These are phyloP conservation scores for Nakaseomyces bracarensis DNA, from an alignment of 1,139 yeast species.

Conservation along the genomic window DNA sequence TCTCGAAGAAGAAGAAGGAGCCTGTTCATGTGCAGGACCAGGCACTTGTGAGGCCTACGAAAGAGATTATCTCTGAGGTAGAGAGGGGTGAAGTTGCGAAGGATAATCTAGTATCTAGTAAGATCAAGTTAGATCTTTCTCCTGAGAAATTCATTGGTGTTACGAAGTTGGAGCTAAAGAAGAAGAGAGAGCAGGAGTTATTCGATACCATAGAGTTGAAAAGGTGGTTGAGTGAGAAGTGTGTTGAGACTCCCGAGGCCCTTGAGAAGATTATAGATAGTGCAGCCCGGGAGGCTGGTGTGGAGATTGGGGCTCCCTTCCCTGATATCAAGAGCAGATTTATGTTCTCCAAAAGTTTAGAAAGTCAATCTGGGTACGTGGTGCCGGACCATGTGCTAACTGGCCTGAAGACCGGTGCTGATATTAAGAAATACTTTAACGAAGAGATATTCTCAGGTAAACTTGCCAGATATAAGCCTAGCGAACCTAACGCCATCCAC, in stretches of 20 bases:
- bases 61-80: slow-evolving; percentile 20
- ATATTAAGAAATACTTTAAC: slow-evolving; percentile 40
- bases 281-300: slow-evolving; percentile 7
- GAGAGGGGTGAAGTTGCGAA: slow-evolving; percentile 16
- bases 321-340: slow-evolving; percentile 54
- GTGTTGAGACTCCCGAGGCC: slow-evolving; percentile 21
- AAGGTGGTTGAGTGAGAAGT: slow-evolving; percentile 33
- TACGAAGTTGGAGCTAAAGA: slow-evolving; percentile 12
- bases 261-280: slow-evolving; percentile 25
- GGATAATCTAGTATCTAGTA: slow-evolving; percentile 6
- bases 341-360: slow-evolving; percentile 47
- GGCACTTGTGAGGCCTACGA: slow-evolving; percentile 15
- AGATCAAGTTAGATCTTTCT: slow-evolving; percentile 16
- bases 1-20: slow-evolving; percentile 24
- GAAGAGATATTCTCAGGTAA: slow-evolving; percentile 40
- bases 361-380: slow-evolving; percentile 50
- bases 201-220: slow-evolving; percentile 21
- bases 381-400: slow-evolving; percentile 60
- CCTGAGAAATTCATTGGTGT: slow-evolving; percentile 29
- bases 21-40: slow-evolving; percentile 8
- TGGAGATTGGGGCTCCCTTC: slow-evolving; percentile 18
- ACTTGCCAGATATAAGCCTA: slow-evolving; percentile 44
- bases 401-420: slow-evolving; percentile 40
- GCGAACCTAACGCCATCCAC: slow-evolving; percentile 70
- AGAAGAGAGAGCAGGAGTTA: slow-evolving; percentile 12